A percentile compares a stretch with the other conserved stretches of the same genome.
phyloP scores from a whole-genome alignment of 805 yeast genomes.

The Ogataea pini region DNA sequence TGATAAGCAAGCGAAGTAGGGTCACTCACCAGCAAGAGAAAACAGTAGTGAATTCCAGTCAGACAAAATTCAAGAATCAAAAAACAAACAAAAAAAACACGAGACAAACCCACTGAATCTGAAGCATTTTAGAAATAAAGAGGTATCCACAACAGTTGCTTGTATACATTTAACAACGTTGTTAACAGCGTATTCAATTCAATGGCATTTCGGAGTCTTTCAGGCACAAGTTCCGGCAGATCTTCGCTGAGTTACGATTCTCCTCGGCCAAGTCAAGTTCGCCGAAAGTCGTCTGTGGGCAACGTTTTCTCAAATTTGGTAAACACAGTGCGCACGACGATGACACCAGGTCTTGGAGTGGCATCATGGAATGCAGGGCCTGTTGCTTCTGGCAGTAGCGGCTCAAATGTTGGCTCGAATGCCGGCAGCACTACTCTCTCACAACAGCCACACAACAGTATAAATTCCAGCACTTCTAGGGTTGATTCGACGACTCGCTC shows the following conservation, averaged over 20 bases:
- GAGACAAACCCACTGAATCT: background rate
- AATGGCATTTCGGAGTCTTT: conserved; percentile 25
- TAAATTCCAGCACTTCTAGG: conserved; percentile 9
- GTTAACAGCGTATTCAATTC: background rate
- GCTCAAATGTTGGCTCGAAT: background rate
- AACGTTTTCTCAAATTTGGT: conserved; percentile 30
- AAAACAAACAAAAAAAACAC: background rate
- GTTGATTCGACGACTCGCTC: conserved; percentile 17
- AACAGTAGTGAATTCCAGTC: background rate
- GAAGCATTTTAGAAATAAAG: too few relatives aligned
- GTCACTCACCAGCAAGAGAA: background rate
- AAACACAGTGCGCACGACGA: conserved; percentile 28
- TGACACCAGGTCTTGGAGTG: conserved; percentile 8
- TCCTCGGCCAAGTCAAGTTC: conserved; percentile 20
- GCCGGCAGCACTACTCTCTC: background rate
- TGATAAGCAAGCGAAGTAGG: background rate
- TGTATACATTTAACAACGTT: background rate
- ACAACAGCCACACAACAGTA: conserved; percentile 5
- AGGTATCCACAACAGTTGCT: too few relatives aligned
- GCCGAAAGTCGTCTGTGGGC: conserved; percentile 32
- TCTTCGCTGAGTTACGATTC: conserved; percentile 23
- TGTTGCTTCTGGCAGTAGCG: background rate
- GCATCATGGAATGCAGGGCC: background rate
- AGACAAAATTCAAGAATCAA: background rate
- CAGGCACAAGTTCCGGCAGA: conserved; percentile 24